Evolutionary conservation across 768 basidiomycete species (phyloP), one percentile per base, ranked within the genome.

Genomic region (Albatrellus ellisii): DNA sequence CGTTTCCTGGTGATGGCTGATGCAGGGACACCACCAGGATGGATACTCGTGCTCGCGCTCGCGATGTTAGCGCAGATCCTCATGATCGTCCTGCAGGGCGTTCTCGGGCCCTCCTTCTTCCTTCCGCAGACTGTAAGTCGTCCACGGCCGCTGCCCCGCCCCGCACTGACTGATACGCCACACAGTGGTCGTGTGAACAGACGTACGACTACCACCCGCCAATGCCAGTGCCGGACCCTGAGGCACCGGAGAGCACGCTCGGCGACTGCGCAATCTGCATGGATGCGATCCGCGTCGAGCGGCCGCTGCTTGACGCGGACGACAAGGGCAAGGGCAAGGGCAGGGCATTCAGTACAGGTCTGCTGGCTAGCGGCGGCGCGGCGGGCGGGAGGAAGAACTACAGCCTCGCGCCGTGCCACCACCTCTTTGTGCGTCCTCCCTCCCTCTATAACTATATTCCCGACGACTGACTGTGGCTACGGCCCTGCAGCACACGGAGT

Each of bases 211-310:
- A 94, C 53, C 90, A 92, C 57, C 90, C 88, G 6, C 65, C 70
- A 2, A 62, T 94, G 28, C 80, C 85, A 0, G 17, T 24, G 31
- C 29, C 18, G 1, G 84, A 89, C 53, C 56, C 80, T 0, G 87
- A 90, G 56, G 69, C 82, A 2, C 77, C 79, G 2, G 79, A 80
- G 34, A 75, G 79, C 49, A 72, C 80, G 2, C 62, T 88, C 12
- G 88, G 85, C 6, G 87, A 92, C 55, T 95, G 90, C 52, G 75
- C 87, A 5, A 92, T 95, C 40, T 94, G 90, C 53, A 91, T 94
- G 87, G 90, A 94, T 44, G 70, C 76, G 4, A 91, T 92, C 48
- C 53, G 40, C 31, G 40, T 36, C 25, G 47, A 38, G n/a, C 14
- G 33, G 14, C 28, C n/a, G 28, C 28, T 8, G 28, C 8, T 12